Percentiles rank a stretch among this genome's conserved stretches.
Conservation (phyloP, 306 rosid genomes). For the Acacia crassicarpa region DNA sequence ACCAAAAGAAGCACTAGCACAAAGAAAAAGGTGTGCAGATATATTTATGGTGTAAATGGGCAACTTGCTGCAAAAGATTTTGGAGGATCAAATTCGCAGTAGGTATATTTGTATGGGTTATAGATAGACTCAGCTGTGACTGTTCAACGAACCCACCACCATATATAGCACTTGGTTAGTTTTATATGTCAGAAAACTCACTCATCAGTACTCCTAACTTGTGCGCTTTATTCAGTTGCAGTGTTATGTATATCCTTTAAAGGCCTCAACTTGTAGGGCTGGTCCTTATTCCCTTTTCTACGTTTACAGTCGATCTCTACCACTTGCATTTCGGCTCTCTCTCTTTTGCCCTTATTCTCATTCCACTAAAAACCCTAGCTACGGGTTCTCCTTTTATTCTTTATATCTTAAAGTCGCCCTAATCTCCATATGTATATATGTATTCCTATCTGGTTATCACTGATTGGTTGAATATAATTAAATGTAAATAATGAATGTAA, state of each 20-base stretch:
- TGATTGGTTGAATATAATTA: neutral
- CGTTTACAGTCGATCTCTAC: neutral
- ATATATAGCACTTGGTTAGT: neutral
- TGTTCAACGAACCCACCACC: neutral
- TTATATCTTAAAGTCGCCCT: too few species aligned
- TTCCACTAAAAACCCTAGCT: too few species aligned
- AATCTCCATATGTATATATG: too few species aligned
- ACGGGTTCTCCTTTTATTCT: neutral
- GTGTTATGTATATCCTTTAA: neutral
- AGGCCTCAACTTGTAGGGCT: neutral
- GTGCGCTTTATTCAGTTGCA: neutral
- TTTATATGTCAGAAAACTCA: neutral
- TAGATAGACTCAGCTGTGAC: neutral
- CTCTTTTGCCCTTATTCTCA: too few species aligned
- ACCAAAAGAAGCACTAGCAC: neutral
- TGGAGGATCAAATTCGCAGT: neutral
- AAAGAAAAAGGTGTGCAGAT: neutral
- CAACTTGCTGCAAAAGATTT: neutral
- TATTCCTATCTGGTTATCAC: neutral
- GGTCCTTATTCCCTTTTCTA: neutral
- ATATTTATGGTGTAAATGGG: neutral
- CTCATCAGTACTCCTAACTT: neutral
- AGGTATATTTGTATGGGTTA: neutral
- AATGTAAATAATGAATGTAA: neutral
- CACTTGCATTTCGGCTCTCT: neutral